phyloP scores from a whole-genome alignment of 2,329 filamentous ascomycete species.

The Aspergillus fructus region DNA sequence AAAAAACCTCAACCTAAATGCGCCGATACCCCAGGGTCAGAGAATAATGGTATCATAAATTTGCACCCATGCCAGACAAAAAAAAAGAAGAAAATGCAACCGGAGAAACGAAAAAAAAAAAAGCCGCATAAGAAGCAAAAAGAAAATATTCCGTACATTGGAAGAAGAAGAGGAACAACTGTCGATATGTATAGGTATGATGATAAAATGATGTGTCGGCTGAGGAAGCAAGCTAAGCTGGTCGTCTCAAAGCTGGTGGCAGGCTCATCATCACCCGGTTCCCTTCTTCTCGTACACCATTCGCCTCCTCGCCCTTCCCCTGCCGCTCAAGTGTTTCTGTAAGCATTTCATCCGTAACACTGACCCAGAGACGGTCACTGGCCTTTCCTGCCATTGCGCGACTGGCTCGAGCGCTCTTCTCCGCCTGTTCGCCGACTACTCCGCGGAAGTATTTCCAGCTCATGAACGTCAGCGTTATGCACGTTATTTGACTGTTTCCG shows the following conservation, averaged over 20 bases:
- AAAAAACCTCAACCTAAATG: constrained; percentile 3
- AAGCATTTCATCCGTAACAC: constrained; percentile 76
- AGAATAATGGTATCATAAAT: constrained; percentile 33
- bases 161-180: neutral
- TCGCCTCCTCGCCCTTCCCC: constrained; percentile 59
- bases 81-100: neutral
- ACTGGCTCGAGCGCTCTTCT: constrained; percentile 72
- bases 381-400: constrained; percentile 67
- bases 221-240: constrained; percentile 4
- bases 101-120: constrained; percentile 5
- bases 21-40: constrained; percentile 21
- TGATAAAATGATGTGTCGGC: neutral
- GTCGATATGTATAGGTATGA: neutral
- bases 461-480: constrained; percentile 83
- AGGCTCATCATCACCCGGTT: constrained; percentile 39
- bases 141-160: neutral
- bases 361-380: constrained; percentile 73
- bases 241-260: constrained; percentile 36
- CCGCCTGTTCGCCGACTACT: constrained; percentile 75
- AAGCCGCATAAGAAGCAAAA: neutral
- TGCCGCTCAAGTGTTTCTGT: constrained; percentile 72
- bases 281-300: constrained; percentile 46
- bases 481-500: constrained; percentile 75
- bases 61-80: constrained; percentile 1
- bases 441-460: constrained; percentile 77